A percentile compares a stretch with the other conserved stretches of the same genome.
Conservation (phyloP, 1,139 yeast genomes). For the Eremothecium sinecaudum region DNA sequence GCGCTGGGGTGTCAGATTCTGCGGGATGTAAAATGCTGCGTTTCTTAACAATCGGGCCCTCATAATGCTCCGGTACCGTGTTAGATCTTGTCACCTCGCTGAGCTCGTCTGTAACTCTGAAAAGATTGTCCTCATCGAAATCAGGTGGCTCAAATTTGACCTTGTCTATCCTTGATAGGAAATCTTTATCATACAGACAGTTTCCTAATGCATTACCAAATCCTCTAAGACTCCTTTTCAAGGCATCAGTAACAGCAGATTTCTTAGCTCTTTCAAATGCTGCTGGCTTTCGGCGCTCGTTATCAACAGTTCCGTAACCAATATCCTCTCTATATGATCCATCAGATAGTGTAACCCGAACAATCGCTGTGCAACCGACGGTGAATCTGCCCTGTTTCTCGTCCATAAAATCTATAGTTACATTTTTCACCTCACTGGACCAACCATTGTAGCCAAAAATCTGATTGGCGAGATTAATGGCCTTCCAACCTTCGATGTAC, state of each 20-base stretch:
- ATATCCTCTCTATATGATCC: slow-evolving; percentile 76
- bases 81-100: slow-evolving; percentile 27
- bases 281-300: slow-evolving; percentile 57
- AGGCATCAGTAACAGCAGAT: slow-evolving; percentile 74
- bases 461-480: slow-evolving; percentile 66
- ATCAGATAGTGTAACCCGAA: slow-evolving; percentile 60
- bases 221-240: slow-evolving; percentile 65
- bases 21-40: slow-evolving; percentile 12
- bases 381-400: slow-evolving; percentile 45
- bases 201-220: slow-evolving; percentile 77
- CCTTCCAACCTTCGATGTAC: slow-evolving; percentile 76
- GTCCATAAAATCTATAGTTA: slow-evolving; percentile 65
- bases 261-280: slow-evolving; percentile 77
- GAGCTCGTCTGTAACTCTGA: slow-evolving; percentile 33
- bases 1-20: slow-evolving; percentile 10
- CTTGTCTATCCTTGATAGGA: slow-evolving; percentile 41
- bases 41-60: slow-evolving; percentile 13
- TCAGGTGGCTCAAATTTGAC: slow-evolving; percentile 44
- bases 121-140: slow-evolving; percentile 40
- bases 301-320: slow-evolving; percentile 72
- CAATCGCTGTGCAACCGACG: slow-evolving; percentile 62
- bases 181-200: slow-evolving; percentile 65
- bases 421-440: slow-evolving; percentile 58
- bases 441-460: slow-evolving; percentile 78
- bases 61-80: slow-evolving; percentile 16